Base-by-base conservation (phyloP, 495 filamentous ascomycete species). In the Achaetomiella virescens region DNA sequence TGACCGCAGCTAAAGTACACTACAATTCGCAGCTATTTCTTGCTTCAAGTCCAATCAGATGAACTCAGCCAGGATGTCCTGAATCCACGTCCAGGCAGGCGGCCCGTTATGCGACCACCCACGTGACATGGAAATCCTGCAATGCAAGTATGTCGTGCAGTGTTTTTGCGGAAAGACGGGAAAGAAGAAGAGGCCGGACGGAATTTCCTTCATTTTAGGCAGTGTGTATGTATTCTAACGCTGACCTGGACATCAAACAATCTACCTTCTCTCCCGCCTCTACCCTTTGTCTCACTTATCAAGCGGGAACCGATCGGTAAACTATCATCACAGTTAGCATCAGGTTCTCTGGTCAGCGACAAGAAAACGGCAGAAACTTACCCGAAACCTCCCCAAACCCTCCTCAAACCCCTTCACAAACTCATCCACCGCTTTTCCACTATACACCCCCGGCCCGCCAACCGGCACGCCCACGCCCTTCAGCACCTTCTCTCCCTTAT, bases 311-410 rank as follows among this genome's bases (percentile, higher is more conserved):
- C 84, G 73, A 48, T 75, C 75, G 57, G 82, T 68, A 58, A 73
- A 75, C 63, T 66, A 43, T 47, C 10, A 45, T 14, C 8, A 18
- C 18, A 3, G 47, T 51, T 29, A 57, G 38, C 47, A 51, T 43
- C 37, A 35, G 25, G 15, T 11, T 12, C 14, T 22, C 18, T 15
- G 1, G 2, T 2, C 25, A 11, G 14, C 5, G 15, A 18, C 3
- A 18, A 2, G 14, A 29, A 33, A 43, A 42, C 20, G 35, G 35
- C 70, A 17, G 33, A 44, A n/a, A 62, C 60, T 48, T 27, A 66
- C 60, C 57, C 86, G 88, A 65, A 86, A 91, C 20, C 70, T 81
- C 65, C 67, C 76, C 60, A 91, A 64, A 7, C 85, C 87, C 6
- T 74, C 73, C 70, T 83, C 77, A 3, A 91, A 51, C 2, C 63